Percentiles rank a stretch among this genome's conserved stretches.
phyloP scores from a whole-genome alignment of 1,139 yeast genomes.

The Candida anutae region DNA sequence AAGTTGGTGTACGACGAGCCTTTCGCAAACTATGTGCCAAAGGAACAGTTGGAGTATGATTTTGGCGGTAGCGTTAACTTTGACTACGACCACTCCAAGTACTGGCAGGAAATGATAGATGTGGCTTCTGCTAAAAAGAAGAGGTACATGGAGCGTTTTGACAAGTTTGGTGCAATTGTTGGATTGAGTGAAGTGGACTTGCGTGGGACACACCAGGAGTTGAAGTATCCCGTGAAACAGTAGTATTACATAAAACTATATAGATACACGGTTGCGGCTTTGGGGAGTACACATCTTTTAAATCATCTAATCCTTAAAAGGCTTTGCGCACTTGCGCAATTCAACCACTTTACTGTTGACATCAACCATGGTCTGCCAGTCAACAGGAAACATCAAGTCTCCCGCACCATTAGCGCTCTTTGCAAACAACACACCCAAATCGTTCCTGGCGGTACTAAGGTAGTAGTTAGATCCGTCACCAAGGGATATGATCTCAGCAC shows the following conservation, averaged over 20 bases:
- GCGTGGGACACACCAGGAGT: conserved; percentile 46
- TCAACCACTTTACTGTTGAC: conserved; percentile 69
- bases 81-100: conserved; percentile 67
- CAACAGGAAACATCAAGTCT: conserved; percentile 77
- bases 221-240: conserved; percentile 13
- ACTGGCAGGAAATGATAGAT: conserved; percentile 68
- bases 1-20: conserved; percentile 89
- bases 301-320: no score
- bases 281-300: no score
- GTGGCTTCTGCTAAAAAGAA: conserved; percentile 50
- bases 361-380: conserved; percentile 93
- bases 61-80: conserved; percentile 83
- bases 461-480: conserved; percentile 95
- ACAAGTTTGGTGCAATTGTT: conserved; percentile 56
- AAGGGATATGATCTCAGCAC: conserved; percentile 73
- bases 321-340: conserved; percentile 87
- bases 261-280: no score
- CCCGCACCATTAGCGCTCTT: conserved; percentile 64
- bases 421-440: conserved; percentile 91
- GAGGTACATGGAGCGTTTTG: conserved; percentile 55
- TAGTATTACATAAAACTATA: no score
- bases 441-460: conserved; percentile 82
- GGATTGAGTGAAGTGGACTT: conserved; percentile 82
- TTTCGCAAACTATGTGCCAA: conserved; percentile 72
- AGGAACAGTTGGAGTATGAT: conserved; percentile 70